Evolutionary conservation across 257 asterid genomes (phyloP).

Genomic region (Schizonepeta tenuifolia): DNA sequence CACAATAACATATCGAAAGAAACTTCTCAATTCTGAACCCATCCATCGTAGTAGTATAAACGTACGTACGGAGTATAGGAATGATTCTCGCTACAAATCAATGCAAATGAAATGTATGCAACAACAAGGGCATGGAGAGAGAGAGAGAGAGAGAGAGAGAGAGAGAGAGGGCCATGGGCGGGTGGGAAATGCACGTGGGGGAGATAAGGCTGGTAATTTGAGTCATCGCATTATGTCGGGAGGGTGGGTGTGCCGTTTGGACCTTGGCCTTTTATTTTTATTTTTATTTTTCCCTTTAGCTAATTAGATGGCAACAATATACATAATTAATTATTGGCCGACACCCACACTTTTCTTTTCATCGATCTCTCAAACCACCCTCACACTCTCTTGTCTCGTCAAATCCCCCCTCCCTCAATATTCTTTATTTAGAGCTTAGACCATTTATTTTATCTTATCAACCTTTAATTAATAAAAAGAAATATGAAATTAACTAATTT

Average conservation of each 20-base stretch:
- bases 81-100: neutral
- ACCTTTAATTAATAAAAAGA: no score
- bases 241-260: constrained; percentile 31
- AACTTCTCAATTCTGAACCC: no score
- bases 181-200: constrained; percentile 61
- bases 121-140: neutral
- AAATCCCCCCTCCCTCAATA: neutral
- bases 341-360: constrained; percentile 12
- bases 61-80: neutral
- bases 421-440: neutral
- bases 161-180: neutral
- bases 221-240: constrained; percentile 57
- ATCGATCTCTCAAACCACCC: neutral
- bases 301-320: constrained; percentile 9
- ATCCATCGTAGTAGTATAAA: neutral
- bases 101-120: no score
- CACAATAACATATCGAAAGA: no score
- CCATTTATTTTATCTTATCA: neutral
- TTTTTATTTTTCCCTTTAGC: neutral
- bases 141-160: neutral
- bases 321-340: constrained; percentile 25
- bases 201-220: constrained; percentile 66
- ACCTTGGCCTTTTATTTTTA: neutral
- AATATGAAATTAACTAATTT: neutral
- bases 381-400: constrained; percentile 6